Percentiles rank a stretch among this genome's conserved stretches.
These are phyloP conservation scores for Aureobasidium mangrovei DNA, from an alignment of 2,329 filamentous ascomycete genomes.

Conservation along the genomic window DNA sequence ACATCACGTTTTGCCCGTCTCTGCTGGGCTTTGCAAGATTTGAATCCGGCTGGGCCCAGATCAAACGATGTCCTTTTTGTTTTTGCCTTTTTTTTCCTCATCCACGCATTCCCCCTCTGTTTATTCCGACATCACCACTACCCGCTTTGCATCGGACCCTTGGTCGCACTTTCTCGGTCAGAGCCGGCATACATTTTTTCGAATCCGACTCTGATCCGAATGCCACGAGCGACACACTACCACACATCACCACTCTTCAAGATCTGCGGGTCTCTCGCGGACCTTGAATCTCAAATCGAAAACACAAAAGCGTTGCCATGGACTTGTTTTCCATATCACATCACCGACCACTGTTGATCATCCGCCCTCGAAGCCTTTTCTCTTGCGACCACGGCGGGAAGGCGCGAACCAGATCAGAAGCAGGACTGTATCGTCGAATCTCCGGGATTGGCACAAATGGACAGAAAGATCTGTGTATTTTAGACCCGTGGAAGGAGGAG, in stretches of 20 bases:
- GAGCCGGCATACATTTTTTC: conserved; percentile 13
- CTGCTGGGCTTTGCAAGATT: background rate
- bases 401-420: conserved; percentile 5
- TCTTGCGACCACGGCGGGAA: background rate
- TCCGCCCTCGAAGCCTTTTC: background rate
- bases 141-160: background rate
- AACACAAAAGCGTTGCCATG: too few species aligned
- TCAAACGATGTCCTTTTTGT: background rate
- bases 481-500: background rate
- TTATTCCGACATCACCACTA: background rate
- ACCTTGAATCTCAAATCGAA: too few species aligned
- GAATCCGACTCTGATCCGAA: conserved; percentile 4
- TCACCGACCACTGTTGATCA: conserved; percentile 4
- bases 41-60: background rate
- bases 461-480: too few species aligned
- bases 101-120: background rate
- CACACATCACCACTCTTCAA: background rate
- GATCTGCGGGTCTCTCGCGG: background rate
- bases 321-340: background rate
- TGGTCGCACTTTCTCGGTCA: background rate
- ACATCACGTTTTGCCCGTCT: conserved; percentile 1
- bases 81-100: background rate
- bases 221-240: background rate
- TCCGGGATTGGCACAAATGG: too few species aligned
- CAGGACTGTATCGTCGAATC: background rate